Evolutionary conservation across 2,329 filamentous ascomycete species (phyloP), one percentile per base, ranked within the genome.

Genomic region (Nemania sp.): DNA sequence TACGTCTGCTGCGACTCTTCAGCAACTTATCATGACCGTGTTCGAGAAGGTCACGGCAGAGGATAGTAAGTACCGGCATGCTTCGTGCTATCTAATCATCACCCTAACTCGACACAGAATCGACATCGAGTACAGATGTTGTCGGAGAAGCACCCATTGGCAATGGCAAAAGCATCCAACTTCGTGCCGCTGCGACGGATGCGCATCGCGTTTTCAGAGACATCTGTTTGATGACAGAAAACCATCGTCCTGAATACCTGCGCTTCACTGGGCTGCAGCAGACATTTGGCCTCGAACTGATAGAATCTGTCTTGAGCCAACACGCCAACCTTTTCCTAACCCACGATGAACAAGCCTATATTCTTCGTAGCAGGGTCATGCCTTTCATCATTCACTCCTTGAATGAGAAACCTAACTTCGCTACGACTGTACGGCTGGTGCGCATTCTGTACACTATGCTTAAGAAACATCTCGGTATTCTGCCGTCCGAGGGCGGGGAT

Each of bases 1-100:
- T 64, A 97, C 95, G 1, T 94, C 94, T 8, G 91, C 93, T 22
- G 94, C 94, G n/a, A 97, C 94, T 2, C 77, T 99, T 49, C 93
- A 97, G 72, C 94, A 97, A 71, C 81, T 99, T 12, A 86, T 97
- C 6, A 90, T 94, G 26, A 88, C 90, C 0, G 89, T 96, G 0
- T 97, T 97, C 72, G 94, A 97, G 69, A 94, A 95, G 70, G 91
- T 97, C 2, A 82, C 86, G 0, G 76, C 77, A 5, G 91, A 97
- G 75, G 91, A 97, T 69, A 86, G 86, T 88, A 73, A 70, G 83
- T 78, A 11, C n/a, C 11, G 5, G 3, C 11, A 17, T 40, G n/a
- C 9, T 22, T 23, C n/a, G 22, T 8, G 15, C 7, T 5, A 22
- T 15, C 11, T 37, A 47, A 7, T 11, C 9, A 34, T 19, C 6